phyloP scores from a whole-genome alignment of 2,329 filamentous ascomycete genomes.

The Ophiostoma populinum region DNA sequence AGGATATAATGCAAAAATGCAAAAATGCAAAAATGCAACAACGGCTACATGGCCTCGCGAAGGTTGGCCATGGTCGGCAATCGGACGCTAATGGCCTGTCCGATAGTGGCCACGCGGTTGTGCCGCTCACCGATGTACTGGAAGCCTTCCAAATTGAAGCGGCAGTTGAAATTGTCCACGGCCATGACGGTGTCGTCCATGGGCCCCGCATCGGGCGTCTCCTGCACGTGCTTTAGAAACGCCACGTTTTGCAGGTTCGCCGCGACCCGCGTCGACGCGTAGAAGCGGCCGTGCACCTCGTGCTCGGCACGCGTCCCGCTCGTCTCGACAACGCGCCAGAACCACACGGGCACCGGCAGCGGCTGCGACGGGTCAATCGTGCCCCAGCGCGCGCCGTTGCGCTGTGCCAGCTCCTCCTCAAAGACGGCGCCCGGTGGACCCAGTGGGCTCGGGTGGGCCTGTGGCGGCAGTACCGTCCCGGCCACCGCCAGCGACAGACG shows the following conservation, averaged over 20 bases:
- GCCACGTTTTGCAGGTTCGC: slow-evolving; percentile 23
- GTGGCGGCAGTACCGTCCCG: slow-evolving; percentile 1
- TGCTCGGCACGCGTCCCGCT: slow-evolving; percentile 20
- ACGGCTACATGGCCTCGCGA: too few species aligned
- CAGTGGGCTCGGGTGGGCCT: slow-evolving; percentile 7
- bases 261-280: slow-evolving; percentile 36
- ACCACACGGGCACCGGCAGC: slow-evolving; percentile 10
- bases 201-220: slow-evolving; percentile 3
- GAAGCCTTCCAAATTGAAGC: slow-evolving; percentile 25
- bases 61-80: slow-evolving; percentile 16
- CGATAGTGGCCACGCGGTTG: slow-evolving; percentile 26
- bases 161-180: slow-evolving; percentile 32
- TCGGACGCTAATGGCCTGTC: slow-evolving; percentile 22
- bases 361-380: slow-evolving; percentile 1
- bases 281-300: slow-evolving; percentile 37
- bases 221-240: slow-evolving; percentile 13
- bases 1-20: too few species aligned
- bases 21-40: too few species aligned
- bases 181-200: slow-evolving; percentile 17
- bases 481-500: slow-evolving; percentile 10
- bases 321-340: slow-evolving; percentile 17
- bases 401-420: slow-evolving; percentile 14
- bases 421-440: slow-evolving; percentile 11
- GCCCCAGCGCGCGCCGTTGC: slow-evolving; percentile 15
- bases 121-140: slow-evolving; percentile 24